Evolutionary conservation across 116 monocot species (phyloP), one percentile per base, ranked within the genome.

Genomic region (Trichopus zeylanicus): DNA sequence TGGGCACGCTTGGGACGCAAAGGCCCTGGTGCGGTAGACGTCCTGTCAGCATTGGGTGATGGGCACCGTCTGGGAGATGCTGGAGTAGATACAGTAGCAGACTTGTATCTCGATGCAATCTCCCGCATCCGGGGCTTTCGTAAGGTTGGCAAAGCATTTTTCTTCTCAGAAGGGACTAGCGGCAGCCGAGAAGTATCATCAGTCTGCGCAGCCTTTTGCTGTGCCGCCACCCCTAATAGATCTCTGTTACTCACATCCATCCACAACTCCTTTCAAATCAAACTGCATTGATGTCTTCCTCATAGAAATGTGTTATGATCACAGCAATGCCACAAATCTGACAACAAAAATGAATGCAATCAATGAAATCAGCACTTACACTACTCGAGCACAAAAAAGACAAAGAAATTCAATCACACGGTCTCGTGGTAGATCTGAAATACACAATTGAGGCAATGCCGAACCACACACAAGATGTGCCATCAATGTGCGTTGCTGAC

Each of bases 161-260:
- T 76, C 80, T 81, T 94, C 74, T 83, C 83, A 0, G 77, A 78
- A 16, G 66, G 71, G 29, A 70, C 67, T 59, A 81, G 53, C 12
- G 85, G 77, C 25, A 61, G 46, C 60, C 73, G 75, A 55, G n/a
- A 25, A 42, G 19, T 65, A 32, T 78, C 69, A 0, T 75, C 75
- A 18, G 10, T 25, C 3, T 21, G 16, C 1, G 48, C 3, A 25
- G 46, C 5, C 64, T 78, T 78, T 37, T 66, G 61, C 39, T 49
- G 57, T 24, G 25, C 26, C 32, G 31, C 51, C 23, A 31, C 47
- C 52, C 29, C 70, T 0, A 38, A 29, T 47, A 51, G 51, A 47
- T 72, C 68, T 35, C 23, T 49, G 12, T 72, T 77, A 52, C 46
- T 53, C 35, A 78, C 56, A 70, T 86, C 77, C 83, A 79, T 86